Conservation (phyloP, 164 flowering plant genomes). For the Litsea cubeba region DNA sequence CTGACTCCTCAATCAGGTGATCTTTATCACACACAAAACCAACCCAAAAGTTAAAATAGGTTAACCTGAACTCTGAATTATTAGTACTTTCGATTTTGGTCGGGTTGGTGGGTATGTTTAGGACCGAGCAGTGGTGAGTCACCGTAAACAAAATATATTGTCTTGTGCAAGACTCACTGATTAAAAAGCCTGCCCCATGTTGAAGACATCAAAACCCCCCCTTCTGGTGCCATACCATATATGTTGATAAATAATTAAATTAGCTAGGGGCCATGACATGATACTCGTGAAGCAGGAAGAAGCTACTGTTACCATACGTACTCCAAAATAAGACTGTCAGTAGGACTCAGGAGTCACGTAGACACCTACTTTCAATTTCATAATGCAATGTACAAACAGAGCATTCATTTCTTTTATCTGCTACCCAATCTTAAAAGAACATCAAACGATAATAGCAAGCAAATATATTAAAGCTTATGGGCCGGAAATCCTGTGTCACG, state of each 20-base stretch:
- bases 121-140: neutral
- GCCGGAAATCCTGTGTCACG: conserved; percentile 1
- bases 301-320: too few species aligned
- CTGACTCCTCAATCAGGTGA: too few species aligned
- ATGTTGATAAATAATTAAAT: neutral
- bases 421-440: neutral
- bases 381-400: neutral
- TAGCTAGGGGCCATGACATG: neutral
- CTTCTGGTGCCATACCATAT: too few species aligned
- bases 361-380: too few species aligned
- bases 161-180: too few species aligned
- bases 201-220: too few species aligned
- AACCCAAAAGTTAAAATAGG: too few species aligned
- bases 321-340: too few species aligned
- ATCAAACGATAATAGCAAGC: neutral
- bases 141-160: neutral
- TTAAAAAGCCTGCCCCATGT: neutral
- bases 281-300: neutral
- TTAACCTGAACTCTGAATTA: too few species aligned
- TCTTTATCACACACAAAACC: too few species aligned
- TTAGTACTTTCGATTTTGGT: neutral
- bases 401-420: neutral
- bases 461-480: neutral
- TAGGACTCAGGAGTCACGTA: too few species aligned
- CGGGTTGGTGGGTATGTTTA: neutral